Evolutionary conservation across 2,329 filamentous ascomycete genomes (phyloP), one percentile per base, ranked within the genome.

Genomic region (Bipolaris oryzae): DNA sequence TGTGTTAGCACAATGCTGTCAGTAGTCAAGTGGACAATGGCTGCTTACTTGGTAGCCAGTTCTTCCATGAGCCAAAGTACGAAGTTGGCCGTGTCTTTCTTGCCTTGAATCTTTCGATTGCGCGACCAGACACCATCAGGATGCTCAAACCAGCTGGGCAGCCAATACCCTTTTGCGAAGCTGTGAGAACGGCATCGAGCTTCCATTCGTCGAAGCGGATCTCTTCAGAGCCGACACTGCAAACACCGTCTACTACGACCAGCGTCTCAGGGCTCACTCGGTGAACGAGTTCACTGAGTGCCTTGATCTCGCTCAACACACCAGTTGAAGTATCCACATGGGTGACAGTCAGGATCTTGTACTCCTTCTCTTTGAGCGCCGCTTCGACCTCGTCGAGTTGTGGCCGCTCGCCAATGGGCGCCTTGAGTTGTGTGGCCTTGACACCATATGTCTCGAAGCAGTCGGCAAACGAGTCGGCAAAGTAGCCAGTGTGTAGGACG

Each of bases 311-410:
- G 73, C 90, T 96, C 47, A 99, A 82, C 23, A 99, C 95, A 66
- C 95, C 95, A 35, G 95, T 99, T 3, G 93, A 97, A 21, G 95
- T 99, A 75, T 99, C 95, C 61, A 97, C 94, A 76, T 99, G 95
- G 10, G 95, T 99, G 63, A 98, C 89, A 39, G 94, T 98, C 71
- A 99, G 79, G 61, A 94, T 77, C 85, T 98, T 98, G 84, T 96
- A 98, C 72, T 90, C 87, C 83, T 95, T 96, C 82, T 91, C 87
- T 77, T 89, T 89, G 64, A 99, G 82, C 3, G 93, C 92, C 78
- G 89, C 86, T 80, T 98, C 94, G 60, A 99, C 88, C 76, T 96
- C 91, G 50, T 89, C 84, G 35, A 96, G 85, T 73, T 96, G 90
- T 43, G 94, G 94, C 52, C 92, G 87, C 65, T 91, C 89, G 60